Base-by-base conservation (phyloP, 768 basidiomycete species). In the Roridomyces roridus region DNA sequence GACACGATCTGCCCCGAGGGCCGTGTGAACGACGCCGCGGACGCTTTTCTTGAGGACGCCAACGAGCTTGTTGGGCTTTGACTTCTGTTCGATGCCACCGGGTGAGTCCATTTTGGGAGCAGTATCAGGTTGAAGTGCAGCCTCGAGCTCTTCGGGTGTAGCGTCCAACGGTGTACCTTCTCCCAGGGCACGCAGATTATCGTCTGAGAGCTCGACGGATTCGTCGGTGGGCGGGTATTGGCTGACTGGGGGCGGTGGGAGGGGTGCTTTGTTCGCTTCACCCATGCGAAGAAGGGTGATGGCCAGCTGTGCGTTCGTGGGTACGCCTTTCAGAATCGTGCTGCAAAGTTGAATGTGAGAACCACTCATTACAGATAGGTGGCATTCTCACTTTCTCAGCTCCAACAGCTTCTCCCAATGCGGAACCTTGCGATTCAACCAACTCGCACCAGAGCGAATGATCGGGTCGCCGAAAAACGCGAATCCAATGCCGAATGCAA, bases 271-370 rank as follows among this genome's bases (percentile, higher is more conserved):
- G 36, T 67, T 66, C 24, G 54, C 65, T 57, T 80, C 79, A 6
- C 72, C 77, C 23, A 77, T 65, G 5, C 79, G 72, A 5, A 79
- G 67, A 18, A 80, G 63, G 9, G 77, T 75, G 20, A 79, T 57
- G 12, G 77, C 65, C 10, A 80, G 72, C 55, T 80, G 79, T 26
- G 75, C 73, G 56, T 80, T 78, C 39, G 78, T 79, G 9, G 79
- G 79, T 0, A 75, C 75, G 18, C 76, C 76, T 2, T 61, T 61
- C 24, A 80, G 67, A 37, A 80, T 58, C 11, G 77, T 68, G 41
- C 72, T 74, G 40, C 11, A n/a, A n/a, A n/a, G n/a, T n/a, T n/a
- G n/a, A n/a, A n/a, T n/a, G n/a, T n/a, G n/a, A n/a, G n/a, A n/a
- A n/a, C n/a, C n/a, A n/a, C n/a, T n/a, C n/a, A n/a, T n/a, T n/a